Evolutionary conservation across 2,329 filamentous ascomycete species (phyloP).

Genomic region (Paecilomyces sp.): DNA sequence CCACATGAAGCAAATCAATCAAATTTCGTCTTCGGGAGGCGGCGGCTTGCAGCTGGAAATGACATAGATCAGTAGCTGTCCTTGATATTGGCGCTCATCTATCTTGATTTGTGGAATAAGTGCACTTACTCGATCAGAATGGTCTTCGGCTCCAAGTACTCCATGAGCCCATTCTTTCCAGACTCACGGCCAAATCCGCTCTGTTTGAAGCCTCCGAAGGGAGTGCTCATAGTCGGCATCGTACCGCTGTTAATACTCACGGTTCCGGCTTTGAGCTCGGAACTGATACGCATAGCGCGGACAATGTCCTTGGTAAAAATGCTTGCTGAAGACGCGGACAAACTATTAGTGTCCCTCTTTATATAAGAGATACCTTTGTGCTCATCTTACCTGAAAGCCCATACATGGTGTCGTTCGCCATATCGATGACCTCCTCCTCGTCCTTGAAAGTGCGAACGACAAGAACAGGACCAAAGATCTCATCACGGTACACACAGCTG

Average conservation of each 20-base stretch:
- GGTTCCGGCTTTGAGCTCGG: slow-evolving; percentile 57
- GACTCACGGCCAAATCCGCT: neutral
- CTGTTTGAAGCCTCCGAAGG: neutral
- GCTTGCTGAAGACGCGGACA: slow-evolving; percentile 47
- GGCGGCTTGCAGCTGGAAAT: neutral
- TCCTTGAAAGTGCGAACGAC: slow-evolving; percentile 14
- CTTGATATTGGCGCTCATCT: too few species aligned
- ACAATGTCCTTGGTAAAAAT: slow-evolving; percentile 67
- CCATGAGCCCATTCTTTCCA: neutral
- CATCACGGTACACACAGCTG: slow-evolving; percentile 12
- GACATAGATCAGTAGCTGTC: neutral
- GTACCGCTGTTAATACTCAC: slow-evolving; percentile 1
- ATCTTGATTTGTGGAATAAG: neutral
- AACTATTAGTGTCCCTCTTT: neutral
- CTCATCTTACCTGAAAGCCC: neutral
- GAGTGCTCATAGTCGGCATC: neutral
- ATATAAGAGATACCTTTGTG: neutral
- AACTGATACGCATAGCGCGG: slow-evolving; percentile 58
- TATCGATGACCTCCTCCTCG: slow-evolving; percentile 4
- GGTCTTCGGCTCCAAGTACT: neutral
- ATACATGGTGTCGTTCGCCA: slow-evolving; percentile 6
- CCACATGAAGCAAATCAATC: neutral
- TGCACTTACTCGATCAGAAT: neutral
- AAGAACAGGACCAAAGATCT: slow-evolving; percentile 18
- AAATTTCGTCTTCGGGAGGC: neutral